A percentile compares a stretch with the other conserved stretches of the same genome.
Evolutionary conservation across 2,329 filamentous ascomycete genomes (phyloP).

Genomic region (Gaeumannomyces sp.): DNA sequence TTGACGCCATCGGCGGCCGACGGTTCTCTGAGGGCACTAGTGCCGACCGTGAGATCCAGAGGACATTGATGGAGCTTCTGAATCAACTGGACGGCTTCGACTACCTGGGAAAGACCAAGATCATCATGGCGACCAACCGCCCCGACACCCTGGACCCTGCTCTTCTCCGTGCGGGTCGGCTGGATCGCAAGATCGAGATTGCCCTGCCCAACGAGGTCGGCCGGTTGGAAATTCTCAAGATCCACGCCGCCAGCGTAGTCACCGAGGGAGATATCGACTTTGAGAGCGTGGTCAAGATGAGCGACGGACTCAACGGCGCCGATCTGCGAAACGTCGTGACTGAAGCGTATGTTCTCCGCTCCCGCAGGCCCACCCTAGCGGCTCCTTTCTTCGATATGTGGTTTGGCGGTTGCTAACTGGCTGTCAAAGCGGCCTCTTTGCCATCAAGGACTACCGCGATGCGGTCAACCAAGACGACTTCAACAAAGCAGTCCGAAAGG

Average conservation of each 20-base stretch:
- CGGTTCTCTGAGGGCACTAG: conserved; percentile 97
- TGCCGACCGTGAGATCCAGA: conserved; percentile 95
- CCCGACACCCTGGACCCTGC: conserved; percentile 94
- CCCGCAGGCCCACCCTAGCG: too few relatives aligned
- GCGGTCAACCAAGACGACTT: conserved; percentile 97
- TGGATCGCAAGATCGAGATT: conserved; percentile 98
- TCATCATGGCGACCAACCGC: conserved; percentile 99
- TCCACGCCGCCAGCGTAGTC: conserved; percentile 80
- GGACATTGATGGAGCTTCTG: conserved; percentile 95
- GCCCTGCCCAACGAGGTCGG: conserved; percentile 95
- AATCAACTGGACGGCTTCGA: conserved; percentile 99
- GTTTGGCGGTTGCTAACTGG: neutral
- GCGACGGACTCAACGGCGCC: conserved; percentile 92
- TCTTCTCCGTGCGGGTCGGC: conserved; percentile 80
- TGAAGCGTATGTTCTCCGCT: conserved; percentile 71
- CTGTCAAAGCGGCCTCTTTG: conserved; percentile 67
- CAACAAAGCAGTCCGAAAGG: conserved; percentile 98
- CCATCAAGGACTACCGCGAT: conserved; percentile 97
- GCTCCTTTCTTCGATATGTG: neutral
- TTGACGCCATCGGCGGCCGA: conserved; percentile 94
- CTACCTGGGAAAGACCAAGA: conserved; percentile 98
- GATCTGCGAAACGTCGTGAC: conserved; percentile 97
- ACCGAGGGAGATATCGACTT: conserved; percentile 96
- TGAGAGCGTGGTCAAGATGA: conserved; percentile 99
- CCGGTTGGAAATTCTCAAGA: conserved; percentile 94